Conservation (phyloP, 176 grass and related monocot species). For the Hordeum marinum region DNA sequence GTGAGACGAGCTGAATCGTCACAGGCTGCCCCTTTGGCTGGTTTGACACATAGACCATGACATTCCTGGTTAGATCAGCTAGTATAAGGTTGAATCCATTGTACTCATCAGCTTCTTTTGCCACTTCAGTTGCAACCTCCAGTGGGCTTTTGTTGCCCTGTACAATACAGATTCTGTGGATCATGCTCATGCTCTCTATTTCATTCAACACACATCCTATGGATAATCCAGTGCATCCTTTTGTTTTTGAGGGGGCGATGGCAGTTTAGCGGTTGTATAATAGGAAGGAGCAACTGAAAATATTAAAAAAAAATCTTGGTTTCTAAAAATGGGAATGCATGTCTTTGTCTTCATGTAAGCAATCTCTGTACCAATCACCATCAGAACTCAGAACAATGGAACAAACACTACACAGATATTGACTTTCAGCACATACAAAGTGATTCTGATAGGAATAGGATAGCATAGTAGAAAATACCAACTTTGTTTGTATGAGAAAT, state of each 20-base stretch:
- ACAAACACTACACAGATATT: conserved; percentile 1
- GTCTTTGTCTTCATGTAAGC: not conserved
- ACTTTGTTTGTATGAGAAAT: not conserved
- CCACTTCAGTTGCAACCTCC: conserved; percentile 66
- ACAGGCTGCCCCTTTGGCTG: conserved; percentile 55
- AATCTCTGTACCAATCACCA: not conserved
- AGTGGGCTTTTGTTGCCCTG: conserved; percentile 69
- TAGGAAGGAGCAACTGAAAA: not conserved
- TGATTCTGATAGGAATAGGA: not conserved
- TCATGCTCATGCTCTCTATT: not conserved
- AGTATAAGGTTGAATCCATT: conserved; percentile 88
- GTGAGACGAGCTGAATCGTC: conserved; percentile 58
- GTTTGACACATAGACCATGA: conserved; percentile 82
- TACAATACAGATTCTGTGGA: not conserved
- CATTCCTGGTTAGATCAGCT: conserved; percentile 60
- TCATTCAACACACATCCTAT: not conserved
- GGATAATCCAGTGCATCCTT: too few species aligned
- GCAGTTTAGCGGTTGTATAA: not conserved
- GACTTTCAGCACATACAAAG: not conserved
- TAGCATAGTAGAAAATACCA: not conserved
- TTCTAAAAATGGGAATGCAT: not conserved
- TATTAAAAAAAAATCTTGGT: not conserved
- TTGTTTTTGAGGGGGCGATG: not conserved
- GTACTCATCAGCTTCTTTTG: conserved; percentile 72
- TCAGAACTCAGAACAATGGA: conserved; percentile 10